A percentile compares a stretch with the other conserved stretches of the same genome.
phyloP scores from a whole-genome alignment of 768 basidiomycete genomes.

The Butyriboletus loyo region DNA sequence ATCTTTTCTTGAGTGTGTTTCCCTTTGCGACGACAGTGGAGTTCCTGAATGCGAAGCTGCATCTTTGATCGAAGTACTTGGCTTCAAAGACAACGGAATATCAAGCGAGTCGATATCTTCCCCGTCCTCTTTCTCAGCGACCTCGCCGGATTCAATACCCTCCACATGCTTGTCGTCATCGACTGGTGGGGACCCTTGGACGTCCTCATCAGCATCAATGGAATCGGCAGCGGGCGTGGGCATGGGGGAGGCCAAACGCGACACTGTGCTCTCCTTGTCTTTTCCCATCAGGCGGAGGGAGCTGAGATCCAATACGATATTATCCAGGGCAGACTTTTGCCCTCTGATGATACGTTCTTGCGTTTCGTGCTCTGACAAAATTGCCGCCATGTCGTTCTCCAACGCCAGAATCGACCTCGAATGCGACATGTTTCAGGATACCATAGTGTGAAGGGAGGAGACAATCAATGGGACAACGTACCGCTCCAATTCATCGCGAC shows the following conservation, averaged over 20 bases:
- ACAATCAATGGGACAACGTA: constrained; percentile 42
- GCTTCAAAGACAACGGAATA: constrained; percentile 24
- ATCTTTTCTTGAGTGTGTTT: constrained; percentile 16
- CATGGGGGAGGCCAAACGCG: constrained; percentile 38
- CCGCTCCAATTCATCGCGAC: constrained; percentile 73
- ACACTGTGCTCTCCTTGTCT: constrained; percentile 49
- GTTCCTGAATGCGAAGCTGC: constrained; percentile 35
- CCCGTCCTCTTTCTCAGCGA: constrained; percentile 36
- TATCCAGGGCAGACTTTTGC: constrained; percentile 66
- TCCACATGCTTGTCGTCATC: constrained; percentile 38
- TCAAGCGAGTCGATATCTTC: constrained; percentile 36
- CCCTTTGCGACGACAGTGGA: constrained; percentile 25
- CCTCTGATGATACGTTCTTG: constrained; percentile 63
- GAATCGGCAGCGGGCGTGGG: constrained; percentile 51
- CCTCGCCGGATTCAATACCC: constrained; percentile 43
- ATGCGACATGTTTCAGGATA: constrained; percentile 1
- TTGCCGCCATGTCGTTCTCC: constrained; percentile 77
- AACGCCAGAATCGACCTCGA: constrained; percentile 62
- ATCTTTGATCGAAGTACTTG: constrained; percentile 33
- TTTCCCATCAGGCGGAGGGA: constrained; percentile 67
- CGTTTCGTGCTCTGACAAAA: constrained; percentile 69
- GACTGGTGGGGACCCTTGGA: constrained; percentile 18
- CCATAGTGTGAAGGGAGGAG: not conserved
- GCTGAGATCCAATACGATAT: constrained; percentile 59
- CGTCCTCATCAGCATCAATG: constrained; percentile 24